Evolutionary conservation across 768 basidiomycete genomes (phyloP).

Genomic region (Termitomyces sp.): DNA sequence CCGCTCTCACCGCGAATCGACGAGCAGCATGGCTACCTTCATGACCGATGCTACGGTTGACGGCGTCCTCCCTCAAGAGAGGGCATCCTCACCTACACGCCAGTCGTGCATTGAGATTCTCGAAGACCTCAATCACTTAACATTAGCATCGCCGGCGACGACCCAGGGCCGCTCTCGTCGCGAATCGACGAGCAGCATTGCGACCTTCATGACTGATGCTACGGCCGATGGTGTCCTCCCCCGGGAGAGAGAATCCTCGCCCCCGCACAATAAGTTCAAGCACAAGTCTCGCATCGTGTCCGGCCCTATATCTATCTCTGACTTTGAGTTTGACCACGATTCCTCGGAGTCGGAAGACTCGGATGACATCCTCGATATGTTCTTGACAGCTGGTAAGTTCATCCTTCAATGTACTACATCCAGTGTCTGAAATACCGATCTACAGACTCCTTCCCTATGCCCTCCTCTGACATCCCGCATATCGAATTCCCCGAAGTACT

Average conservation of each 20-base stretch:
- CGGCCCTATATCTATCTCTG: slow-evolving; percentile 33
- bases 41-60: slow-evolving; percentile 57
- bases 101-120: slow-evolving; percentile 34
- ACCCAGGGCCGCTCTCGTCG: slow-evolving; percentile 26
- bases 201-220: slow-evolving; percentile 51
- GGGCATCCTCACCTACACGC: not conserved
- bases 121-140: slow-evolving; percentile 32
- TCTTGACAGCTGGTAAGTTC: slow-evolving; percentile 27
- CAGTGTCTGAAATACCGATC: not conserved
- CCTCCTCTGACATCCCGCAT: slow-evolving; percentile 30
- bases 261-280: not conserved
- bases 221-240: slow-evolving; percentile 59
- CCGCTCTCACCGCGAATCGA: slow-evolving; percentile 35
- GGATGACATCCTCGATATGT: slow-evolving; percentile 29
- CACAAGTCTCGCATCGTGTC: slow-evolving; percentile 25
- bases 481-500: slow-evolving; percentile 28
- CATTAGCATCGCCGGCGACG: slow-evolving; percentile 25
- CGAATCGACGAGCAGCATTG: slow-evolving; percentile 48
- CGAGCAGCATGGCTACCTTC: slow-evolving; percentile 53
- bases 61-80: slow-evolving; percentile 44
- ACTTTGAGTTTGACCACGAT: slow-evolving; percentile 38
- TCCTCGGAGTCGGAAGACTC: slow-evolving; percentile 29
- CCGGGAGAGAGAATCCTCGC: slow-evolving; percentile 17
- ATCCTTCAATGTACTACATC: not conserved
- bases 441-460: slow-evolving; percentile 39